phyloP scores from a whole-genome alignment of 2,329 filamentous ascomycete genomes.

The Xylogone sp. region DNA sequence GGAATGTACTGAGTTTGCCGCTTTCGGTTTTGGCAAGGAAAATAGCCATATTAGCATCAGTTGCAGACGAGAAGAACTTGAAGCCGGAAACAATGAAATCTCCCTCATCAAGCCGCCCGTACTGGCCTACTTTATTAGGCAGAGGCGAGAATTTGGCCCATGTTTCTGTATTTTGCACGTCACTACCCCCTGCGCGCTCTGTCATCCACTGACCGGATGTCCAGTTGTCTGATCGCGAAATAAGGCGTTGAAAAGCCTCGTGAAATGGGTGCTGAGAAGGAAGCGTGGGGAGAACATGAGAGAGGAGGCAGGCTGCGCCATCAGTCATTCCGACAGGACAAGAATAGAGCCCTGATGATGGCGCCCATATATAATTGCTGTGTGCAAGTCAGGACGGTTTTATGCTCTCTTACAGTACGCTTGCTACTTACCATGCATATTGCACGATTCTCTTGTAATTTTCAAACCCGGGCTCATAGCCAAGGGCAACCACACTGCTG shows the following conservation, averaged over 20 bases:
- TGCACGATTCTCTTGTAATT: slow-evolving; percentile 37
- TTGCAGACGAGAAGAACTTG: slow-evolving; percentile 8
- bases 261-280: slow-evolving; percentile 22
- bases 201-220: slow-evolving; percentile 57
- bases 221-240: slow-evolving; percentile 39
- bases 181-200: slow-evolving; percentile 47
- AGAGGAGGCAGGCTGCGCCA: slow-evolving; percentile 30
- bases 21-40: slow-evolving; percentile 8
- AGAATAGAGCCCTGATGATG: slow-evolving; percentile 41
- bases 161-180: slow-evolving; percentile 49
- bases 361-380: slow-evolving; percentile 41
- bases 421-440: slow-evolving; percentile 31
- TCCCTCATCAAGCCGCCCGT: slow-evolving; percentile 6
- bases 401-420: too few species aligned
- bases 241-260: slow-evolving; percentile 33
- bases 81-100: slow-evolving; percentile 8
- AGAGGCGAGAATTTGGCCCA: slow-evolving; percentile 28
- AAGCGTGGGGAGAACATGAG: slow-evolving; percentile 13
- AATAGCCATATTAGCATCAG: slow-evolving; percentile 7
- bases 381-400: too few species aligned
- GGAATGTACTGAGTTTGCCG: slow-evolving; percentile 5
- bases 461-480: slow-evolving; percentile 34
- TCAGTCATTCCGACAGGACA: slow-evolving; percentile 50
- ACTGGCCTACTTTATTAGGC: slow-evolving; percentile 3
- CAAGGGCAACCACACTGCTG: slow-evolving; percentile 34